phyloP scores from a whole-genome alignment of 192 early-diverging fungal species.

The Backusella macrospora region DNA sequence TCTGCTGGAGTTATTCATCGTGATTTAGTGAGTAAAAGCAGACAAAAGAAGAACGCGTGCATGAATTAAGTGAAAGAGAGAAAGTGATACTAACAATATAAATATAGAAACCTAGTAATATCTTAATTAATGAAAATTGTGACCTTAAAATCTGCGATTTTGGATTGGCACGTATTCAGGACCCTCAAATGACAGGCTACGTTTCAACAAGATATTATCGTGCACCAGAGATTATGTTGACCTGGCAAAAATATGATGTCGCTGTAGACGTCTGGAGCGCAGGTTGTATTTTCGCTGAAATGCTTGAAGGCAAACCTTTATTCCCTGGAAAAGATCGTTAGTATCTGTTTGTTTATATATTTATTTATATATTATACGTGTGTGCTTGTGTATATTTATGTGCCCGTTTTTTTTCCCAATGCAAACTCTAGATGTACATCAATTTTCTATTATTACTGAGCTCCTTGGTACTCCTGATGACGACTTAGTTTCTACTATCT shows the following conservation, averaged over 20 bases:
- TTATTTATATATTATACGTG: neutral
- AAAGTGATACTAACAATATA: neutral
- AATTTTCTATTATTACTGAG: constrained; percentile 95
- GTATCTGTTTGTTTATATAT: constrained; percentile 28
- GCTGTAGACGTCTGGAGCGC: constrained; percentile 96
- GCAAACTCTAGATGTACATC: constrained; percentile 72
- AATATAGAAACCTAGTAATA: constrained; percentile 88
- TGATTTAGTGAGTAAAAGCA: constrained; percentile 67
- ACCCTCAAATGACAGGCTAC: constrained; percentile 97
- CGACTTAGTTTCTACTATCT: constrained; percentile 90
- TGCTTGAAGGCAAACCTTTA: constrained; percentile 93
- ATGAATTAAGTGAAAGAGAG: neutral
- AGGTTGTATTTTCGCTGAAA: constrained; percentile 95
- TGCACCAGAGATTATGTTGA: constrained; percentile 98
- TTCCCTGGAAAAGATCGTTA: constrained; percentile 95
- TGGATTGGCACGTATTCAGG: constrained; percentile 92
- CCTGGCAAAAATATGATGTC: constrained; percentile 96
- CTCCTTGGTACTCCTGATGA: constrained; percentile 91
- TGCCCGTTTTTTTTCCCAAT: constrained; percentile 10
- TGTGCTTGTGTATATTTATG: neutral
- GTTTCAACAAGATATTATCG: constrained; percentile 97
- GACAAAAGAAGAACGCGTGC: neutral
- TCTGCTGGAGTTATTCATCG: constrained; percentile 94
- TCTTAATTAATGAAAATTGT: constrained; percentile 97
- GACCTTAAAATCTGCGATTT: constrained; percentile 99